phyloP scores from a whole-genome alignment of 2,329 filamentous ascomycete species.

The Mycosphaerella sp. region DNA sequence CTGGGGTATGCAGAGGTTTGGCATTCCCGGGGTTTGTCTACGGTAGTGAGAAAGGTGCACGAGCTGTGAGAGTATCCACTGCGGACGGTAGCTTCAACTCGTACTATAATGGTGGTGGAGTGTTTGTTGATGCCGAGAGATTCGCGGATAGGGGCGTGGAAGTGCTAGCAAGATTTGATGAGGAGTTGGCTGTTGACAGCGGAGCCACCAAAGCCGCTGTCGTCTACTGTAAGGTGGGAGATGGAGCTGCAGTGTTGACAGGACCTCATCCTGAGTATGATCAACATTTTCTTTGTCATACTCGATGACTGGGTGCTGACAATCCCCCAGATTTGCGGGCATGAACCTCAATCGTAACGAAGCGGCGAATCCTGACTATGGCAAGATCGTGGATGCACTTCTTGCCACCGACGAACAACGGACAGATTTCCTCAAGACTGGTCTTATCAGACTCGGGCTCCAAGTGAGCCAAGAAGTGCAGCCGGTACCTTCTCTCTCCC shows the following conservation, averaged over 20 bases:
- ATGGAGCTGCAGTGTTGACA: constrained; percentile 72
- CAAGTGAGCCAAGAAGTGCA: constrained; percentile 63
- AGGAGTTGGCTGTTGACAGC: constrained; percentile 67
- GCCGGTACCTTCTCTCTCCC: constrained; percentile 70
- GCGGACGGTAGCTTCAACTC: constrained; percentile 58
- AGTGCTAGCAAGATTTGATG: constrained; percentile 72
- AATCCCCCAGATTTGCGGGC: constrained; percentile 63
- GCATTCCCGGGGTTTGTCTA: constrained; percentile 90
- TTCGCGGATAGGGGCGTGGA: constrained; percentile 61
- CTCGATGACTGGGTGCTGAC: constrained; percentile 9
- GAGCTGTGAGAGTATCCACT: constrained; percentile 62
- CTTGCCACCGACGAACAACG: constrained; percentile 63
- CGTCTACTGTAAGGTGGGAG: constrained; percentile 74
- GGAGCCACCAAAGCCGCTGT: constrained; percentile 70
- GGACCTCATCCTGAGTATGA: constrained; percentile 87
- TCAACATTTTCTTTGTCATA: not conserved
- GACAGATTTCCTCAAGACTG: constrained; percentile 68
- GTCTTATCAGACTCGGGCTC: constrained; percentile 74
- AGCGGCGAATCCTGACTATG: constrained; percentile 58
- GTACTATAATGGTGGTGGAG: constrained; percentile 92
- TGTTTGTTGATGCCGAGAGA: constrained; percentile 74
- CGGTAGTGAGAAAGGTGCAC: constrained; percentile 75
- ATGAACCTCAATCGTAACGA: constrained; percentile 66
- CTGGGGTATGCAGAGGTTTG: constrained; percentile 74
- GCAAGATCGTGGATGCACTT: constrained; percentile 61